Conservation (phyloP, 2,329 filamentous ascomycete genomes). For the Calonectria leucothoes region DNA sequence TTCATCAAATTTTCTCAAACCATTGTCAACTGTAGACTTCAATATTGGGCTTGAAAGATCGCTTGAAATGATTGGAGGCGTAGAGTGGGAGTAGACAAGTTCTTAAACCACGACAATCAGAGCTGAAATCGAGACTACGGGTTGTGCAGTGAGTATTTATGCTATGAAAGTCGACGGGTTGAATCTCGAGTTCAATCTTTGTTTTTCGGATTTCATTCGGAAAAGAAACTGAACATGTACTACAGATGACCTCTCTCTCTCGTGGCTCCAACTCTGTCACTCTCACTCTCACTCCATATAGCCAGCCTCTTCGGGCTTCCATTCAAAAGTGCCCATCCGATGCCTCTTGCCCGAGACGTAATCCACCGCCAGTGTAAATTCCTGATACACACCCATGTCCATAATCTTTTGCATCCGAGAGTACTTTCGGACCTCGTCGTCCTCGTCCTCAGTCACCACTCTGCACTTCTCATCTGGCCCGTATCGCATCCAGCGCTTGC, state of each 20-base stretch:
- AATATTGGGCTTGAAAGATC: no score
- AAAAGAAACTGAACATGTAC: not conserved
- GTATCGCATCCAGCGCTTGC: conserved; percentile 22
- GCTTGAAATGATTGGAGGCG: no score
- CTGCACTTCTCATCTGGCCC: conserved; percentile 9
- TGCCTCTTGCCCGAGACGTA: conserved; percentile 20
- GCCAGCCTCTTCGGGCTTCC: not conserved
- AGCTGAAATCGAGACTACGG: no score
- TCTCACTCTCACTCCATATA: not conserved
- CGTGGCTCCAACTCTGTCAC: no score
- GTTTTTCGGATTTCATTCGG: no score
- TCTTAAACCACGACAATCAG: no score
- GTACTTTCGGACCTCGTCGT: conserved; percentile 25
- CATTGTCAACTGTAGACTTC: no score
- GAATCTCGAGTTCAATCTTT: no score
- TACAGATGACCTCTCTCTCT: not conserved
- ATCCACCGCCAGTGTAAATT: conserved; percentile 19
- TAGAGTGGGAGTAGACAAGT: no score
- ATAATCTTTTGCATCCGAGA: conserved; percentile 26
- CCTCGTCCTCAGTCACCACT: conserved; percentile 20
- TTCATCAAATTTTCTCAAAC: no score
- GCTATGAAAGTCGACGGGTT: no score
- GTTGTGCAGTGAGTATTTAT: no score
- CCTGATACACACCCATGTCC: conserved; percentile 21
- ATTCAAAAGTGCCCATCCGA: conserved; percentile 20